Evolutionary conservation across 306 rosid genomes (phyloP), one percentile per base, ranked within the genome.

Genomic region (Potentilla sterilis): DNA sequence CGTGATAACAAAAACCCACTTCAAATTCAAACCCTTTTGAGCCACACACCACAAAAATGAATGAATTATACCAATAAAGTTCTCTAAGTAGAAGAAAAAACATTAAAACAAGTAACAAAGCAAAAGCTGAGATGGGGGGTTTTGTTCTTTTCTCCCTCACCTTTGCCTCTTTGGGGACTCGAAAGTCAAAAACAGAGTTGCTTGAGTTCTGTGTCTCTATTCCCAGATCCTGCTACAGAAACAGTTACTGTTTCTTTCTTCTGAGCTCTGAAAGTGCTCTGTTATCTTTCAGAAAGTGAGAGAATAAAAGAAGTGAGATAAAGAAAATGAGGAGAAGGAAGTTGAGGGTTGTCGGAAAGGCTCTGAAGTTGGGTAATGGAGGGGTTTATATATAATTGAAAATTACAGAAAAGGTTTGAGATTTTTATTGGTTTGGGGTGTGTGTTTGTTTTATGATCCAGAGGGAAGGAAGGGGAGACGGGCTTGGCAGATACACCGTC

Each of bases 151-250:
- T 74, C 67, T 81, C 76, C 58, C 32, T 62, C 1, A 40, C 72
- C 71, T 70, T 75, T 75, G 24, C 54, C 70, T 59, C 35, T 80
- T 68, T 75, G 70, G 15, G 69, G 66, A 35, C 63, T 81, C 67
- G 7, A 80, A 83, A 88, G 93, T 92, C 92, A 80, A 83, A 79
- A 82, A 78, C 69, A 41, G 75, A 22, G 64, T 72, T 41, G 43
- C 77, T 78, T 58, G 80, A 77, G 83, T 75, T 79, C 64, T 61
- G 88, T 68, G 84, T 81, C 87, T 82, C 85, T 5, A 80, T 68
- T 58, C 78, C 80, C 75, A 73, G 83, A 86, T 78, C 85, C 70
- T 7, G 38, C 37, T 24, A 58, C 66, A 0, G 66, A 3, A 1
- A 28, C 86, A 67, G 75, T 82, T 46, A 57, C 66, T 79, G 51